Conservation (phyloP, 768 basidiomycete species). For the Hericium alpestre region DNA sequence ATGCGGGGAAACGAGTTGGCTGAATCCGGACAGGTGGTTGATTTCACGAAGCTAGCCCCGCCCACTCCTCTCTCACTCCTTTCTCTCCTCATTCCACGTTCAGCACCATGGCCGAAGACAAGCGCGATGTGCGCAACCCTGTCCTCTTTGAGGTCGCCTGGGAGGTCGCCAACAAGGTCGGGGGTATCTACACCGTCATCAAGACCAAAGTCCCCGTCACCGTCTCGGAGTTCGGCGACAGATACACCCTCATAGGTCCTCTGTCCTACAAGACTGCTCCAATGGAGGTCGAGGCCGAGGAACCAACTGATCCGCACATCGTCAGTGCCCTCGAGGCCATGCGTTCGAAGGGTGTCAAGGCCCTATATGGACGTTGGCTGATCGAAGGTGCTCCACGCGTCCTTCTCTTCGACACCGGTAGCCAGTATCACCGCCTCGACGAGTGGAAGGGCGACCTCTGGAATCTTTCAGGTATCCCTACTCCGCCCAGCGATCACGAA, state of each 20-base stretch:
- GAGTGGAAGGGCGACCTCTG: constrained; percentile 99
- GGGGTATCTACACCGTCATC: constrained; percentile 98
- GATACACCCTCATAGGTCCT: constrained; percentile 96
- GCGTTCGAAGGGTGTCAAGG: constrained; percentile 85
- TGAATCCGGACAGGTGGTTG: not conserved
- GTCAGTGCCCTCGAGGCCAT: constrained; percentile 69
- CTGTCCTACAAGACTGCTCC: constrained; percentile 96
- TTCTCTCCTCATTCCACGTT: constrained; percentile 1
- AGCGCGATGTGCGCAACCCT: constrained; percentile 69
- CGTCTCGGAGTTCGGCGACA: constrained; percentile 87
- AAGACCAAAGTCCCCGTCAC: constrained; percentile 99
- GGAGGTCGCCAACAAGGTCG: constrained; percentile 99
- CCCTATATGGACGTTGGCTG: constrained; percentile 93
- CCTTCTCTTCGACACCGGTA: constrained; percentile 90
- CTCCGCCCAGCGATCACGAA: constrained; percentile 91
- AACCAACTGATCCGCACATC: constrained; percentile 74
- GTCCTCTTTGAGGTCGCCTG: constrained; percentile 92
- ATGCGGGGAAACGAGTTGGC: not conserved
- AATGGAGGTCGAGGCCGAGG: constrained; percentile 95
- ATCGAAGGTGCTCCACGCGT: constrained; percentile 95
- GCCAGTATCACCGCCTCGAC: constrained; percentile 77
- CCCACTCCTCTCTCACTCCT: not conserved
- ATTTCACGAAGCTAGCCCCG: not conserved
- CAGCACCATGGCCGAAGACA: constrained; percentile 23
- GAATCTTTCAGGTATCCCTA: constrained; percentile 96